Conservation (phyloP, 805 yeast species). For the Saturnispora gosingensis region DNA sequence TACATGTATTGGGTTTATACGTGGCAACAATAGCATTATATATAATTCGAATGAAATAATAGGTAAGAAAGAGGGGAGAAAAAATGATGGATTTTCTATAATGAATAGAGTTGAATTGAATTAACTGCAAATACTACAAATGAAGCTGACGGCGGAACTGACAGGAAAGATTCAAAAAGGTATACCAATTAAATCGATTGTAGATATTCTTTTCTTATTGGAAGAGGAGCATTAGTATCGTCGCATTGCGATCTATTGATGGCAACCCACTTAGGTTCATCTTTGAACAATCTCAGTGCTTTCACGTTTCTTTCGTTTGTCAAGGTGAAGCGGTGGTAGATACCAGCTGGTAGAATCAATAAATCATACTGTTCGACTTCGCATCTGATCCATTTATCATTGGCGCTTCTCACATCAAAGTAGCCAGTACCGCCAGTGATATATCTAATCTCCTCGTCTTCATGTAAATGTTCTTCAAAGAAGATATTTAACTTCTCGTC, state of each 20-base stretch:
- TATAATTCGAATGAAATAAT: not conserved
- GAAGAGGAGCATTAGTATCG: slow-evolving; percentile 35
- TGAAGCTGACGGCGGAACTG: not conserved
- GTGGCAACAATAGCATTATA: not conserved
- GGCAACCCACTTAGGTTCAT: slow-evolving; percentile 95
- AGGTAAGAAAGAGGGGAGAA: not conserved
- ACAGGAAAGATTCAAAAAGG: not conserved
- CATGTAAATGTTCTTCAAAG: slow-evolving; percentile 84
- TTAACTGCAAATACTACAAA: not conserved
- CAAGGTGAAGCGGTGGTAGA: slow-evolving; percentile 87
- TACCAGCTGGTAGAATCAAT: slow-evolving; percentile 79
- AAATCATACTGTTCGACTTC: slow-evolving; percentile 56
- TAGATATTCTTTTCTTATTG: slow-evolving; percentile 39
- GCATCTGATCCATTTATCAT: slow-evolving; percentile 66
- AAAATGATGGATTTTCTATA: not conserved
- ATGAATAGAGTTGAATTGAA: not conserved
- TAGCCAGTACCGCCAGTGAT: slow-evolving; percentile 84
- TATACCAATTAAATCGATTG: slow-evolving; percentile 15
- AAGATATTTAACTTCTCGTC: slow-evolving; percentile 58
- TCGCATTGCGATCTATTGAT: slow-evolving; percentile 39
- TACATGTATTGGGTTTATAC: not conserved
- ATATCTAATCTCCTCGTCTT: slow-evolving; percentile 94
- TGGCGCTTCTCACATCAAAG: slow-evolving; percentile 70
- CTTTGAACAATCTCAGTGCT: slow-evolving; percentile 80
- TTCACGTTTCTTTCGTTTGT: slow-evolving; percentile 52